These are phyloP conservation scores for Cladosporium sp. DNA, from an alignment of 2,329 filamentous ascomycete genomes.

Conservation along the genomic window DNA sequence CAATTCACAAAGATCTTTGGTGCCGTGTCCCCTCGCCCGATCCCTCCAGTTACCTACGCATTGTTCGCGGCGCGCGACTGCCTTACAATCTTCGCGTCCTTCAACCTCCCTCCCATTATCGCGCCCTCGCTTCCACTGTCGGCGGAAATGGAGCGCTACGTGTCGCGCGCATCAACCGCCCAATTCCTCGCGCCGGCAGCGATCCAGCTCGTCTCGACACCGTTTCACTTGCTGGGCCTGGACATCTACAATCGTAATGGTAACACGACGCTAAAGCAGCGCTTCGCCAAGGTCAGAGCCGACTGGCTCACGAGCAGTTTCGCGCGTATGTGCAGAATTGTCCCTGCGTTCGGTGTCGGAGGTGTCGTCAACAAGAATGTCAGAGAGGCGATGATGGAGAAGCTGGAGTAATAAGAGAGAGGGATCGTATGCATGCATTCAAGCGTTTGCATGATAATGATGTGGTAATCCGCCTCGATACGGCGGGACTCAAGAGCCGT, in stretches of 20 bases:
- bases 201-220: slow-evolving; percentile 74
- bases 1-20: slow-evolving; percentile 80
- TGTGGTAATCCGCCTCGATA: too few relatives aligned
- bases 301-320: slow-evolving; percentile 70
- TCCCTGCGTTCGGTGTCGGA: slow-evolving; percentile 83
- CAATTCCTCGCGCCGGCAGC: slow-evolving; percentile 76
- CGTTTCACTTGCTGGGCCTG: slow-evolving; percentile 75
- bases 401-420: slow-evolving; percentile 37
- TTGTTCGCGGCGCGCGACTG: slow-evolving; percentile 80
- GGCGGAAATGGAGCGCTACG: slow-evolving; percentile 43
- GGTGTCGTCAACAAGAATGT: slow-evolving; percentile 78
- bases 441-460: not conserved
- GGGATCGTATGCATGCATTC: not conserved
- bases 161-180: slow-evolving; percentile 48
- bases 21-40: slow-evolving; percentile 46
- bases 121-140: slow-evolving; percentile 56
- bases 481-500: too few relatives aligned
- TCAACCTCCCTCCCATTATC: slow-evolving; percentile 78
- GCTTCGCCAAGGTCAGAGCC: slow-evolving; percentile 59
- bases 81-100: slow-evolving; percentile 83
- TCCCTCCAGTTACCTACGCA: slow-evolving; percentile 64
- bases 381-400: slow-evolving; percentile 60
- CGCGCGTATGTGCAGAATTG: slow-evolving; percentile 75
- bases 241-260: slow-evolving; percentile 73
- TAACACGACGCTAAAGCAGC: slow-evolving; percentile 47